Base-by-base conservation (phyloP, 2,329 filamentous ascomycete genomes). In the Trichothecium roseum region DNA sequence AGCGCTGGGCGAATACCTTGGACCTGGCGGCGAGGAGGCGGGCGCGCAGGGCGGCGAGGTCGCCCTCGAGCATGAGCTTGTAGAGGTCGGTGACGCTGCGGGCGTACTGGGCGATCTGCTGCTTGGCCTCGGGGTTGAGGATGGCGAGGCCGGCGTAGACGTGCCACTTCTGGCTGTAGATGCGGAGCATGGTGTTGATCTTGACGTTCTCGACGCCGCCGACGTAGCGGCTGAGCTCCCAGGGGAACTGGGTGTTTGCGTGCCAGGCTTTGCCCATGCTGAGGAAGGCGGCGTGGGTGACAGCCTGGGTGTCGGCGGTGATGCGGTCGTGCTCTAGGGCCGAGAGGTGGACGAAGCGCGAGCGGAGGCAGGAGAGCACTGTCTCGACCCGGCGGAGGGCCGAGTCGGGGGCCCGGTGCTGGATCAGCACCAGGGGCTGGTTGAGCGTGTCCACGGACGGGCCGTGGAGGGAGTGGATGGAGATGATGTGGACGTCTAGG, bases 81-180 rank as follows among this genome's bases (percentile, higher is more conserved):
- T 87, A 98, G 15, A 98, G 69, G 50, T 93, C 87, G 0, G 91
- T 96, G 15, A 94, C 89, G 30, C 81, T 88, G 50, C 82, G 71
- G 8, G 91, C 89, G 57, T 96, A 98, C 65, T 96, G 88, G 37
- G 82, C 75, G 51, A 98, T 96, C 62, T 98, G 91, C 57, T 82
- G 73, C 56, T 83, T 84, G 4, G 91, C 91, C 39, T 87, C 82
- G 0, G 91, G 91, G 56, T 98, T 98, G 39, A 98, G 73, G 52
- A 98, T 98, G 9, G 93, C 91, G 8, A 98, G 79, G 1, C 91
- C 91, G 15, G 91, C 91, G 58, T 98, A 98, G 39, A 98, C 91
- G 64, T 98, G 93, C 93, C 93, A 98, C 60, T 96, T 98, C 60
- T 95, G 94, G 40, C 82, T 81, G 65, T 96, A 98, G 63, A 98